phyloP scores from a whole-genome alignment of 2,329 filamentous ascomycete genomes.

The Ophiostoma quercus region DNA sequence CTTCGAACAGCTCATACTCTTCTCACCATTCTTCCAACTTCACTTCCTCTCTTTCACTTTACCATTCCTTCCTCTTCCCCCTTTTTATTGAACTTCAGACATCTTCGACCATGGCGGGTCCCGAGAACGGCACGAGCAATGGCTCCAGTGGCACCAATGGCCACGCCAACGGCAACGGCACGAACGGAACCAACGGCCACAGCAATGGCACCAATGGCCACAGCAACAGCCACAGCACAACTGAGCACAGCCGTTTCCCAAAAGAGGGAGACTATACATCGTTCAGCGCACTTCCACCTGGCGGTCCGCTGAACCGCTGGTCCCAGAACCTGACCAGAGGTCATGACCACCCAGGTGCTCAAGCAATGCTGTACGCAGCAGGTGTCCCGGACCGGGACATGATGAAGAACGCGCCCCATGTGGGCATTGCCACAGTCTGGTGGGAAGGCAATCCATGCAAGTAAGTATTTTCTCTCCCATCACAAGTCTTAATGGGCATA shows the following conservation, averaged over 20 bases:
- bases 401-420: conserved; percentile 87
- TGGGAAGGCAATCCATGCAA: conserved; percentile 98
- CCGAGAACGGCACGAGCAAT: not conserved
- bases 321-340: conserved; percentile 74
- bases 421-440: conserved; percentile 89
- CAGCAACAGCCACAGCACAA: not conserved
- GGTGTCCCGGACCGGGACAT: conserved; percentile 75
- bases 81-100: too few species aligned
- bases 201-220: not conserved
- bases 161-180: not conserved
- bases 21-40: not conserved
- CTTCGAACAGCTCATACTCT: too few species aligned
- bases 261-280: conserved; percentile 52
- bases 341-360: conserved; percentile 87
- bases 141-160: not conserved
- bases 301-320: conserved; percentile 70
- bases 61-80: not conserved
- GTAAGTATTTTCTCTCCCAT: conserved; percentile 45
- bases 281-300: conserved; percentile 48
- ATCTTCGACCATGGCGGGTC: not conserved
- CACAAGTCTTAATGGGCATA: not conserved
- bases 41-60: not conserved
- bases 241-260: conserved; percentile 27
- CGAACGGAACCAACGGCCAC: not conserved
- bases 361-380: conserved; percentile 94